Conservation (phyloP, 2,329 filamentous ascomycete genomes). For the Beauveria sp. region DNA sequence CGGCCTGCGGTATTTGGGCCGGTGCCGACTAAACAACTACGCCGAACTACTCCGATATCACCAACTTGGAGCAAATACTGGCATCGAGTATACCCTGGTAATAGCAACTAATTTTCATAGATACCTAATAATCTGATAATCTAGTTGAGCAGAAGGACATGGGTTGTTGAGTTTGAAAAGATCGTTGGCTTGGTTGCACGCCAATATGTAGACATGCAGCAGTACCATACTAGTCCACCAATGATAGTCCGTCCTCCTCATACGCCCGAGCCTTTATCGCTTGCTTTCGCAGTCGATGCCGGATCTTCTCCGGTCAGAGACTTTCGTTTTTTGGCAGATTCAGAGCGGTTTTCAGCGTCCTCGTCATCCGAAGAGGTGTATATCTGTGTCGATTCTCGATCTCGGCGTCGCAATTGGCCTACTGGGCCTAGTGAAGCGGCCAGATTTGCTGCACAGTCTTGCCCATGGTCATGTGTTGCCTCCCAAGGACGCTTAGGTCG, state of each 20-base stretch:
- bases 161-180: background rate
- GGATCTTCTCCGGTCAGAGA: slow-evolving; percentile 13
- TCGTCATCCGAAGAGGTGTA: slow-evolving; percentile 17
- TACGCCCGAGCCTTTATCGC: background rate
- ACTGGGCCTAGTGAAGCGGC: background rate
- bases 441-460: background rate
- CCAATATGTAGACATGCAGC: background rate
- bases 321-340: slow-evolving; percentile 16
- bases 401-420: slow-evolving; percentile 11
- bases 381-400: slow-evolving; percentile 20
- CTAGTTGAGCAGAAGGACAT: background rate
- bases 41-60: slow-evolving; percentile 5
- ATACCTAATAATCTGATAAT: background rate
- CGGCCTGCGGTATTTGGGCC: background rate
- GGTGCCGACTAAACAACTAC: slow-evolving; percentile 4
- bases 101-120: background rate
- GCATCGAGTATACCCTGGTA: background rate
- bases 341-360: slow-evolving; percentile 14
- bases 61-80: background rate
- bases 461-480: slow-evolving; percentile 15
- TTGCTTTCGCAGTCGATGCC: background rate
- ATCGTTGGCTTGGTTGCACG: background rate
- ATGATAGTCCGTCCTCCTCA: background rate
- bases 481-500: slow-evolving; percentile 20
- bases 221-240: background rate